Conservation (phyloP, 305 asterid genomes). For the Fraxinus sp. region DNA sequence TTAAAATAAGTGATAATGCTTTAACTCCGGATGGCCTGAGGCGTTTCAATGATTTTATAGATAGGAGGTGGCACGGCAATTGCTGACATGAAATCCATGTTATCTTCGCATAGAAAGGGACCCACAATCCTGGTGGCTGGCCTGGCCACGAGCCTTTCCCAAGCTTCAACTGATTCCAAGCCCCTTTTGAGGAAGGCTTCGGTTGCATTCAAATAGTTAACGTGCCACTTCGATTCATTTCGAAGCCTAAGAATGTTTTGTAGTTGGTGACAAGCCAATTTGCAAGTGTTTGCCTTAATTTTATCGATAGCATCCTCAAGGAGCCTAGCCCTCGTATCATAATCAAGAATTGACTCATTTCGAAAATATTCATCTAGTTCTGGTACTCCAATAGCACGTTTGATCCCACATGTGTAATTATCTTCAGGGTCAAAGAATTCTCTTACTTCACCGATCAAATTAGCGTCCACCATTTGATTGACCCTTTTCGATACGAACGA, state of each 20-base stretch:
- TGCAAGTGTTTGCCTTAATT: slow-evolving; percentile 54
- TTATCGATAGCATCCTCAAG: slow-evolving; percentile 41
- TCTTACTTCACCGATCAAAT: slow-evolving; percentile 53
- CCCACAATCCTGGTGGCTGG: slow-evolving; percentile 50
- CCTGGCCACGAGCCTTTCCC: slow-evolving; percentile 52
- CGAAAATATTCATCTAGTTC: slow-evolving; percentile 53
- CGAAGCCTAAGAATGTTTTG: slow-evolving; percentile 49
- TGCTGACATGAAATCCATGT: slow-evolving; percentile 24
- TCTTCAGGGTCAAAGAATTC: slow-evolving; percentile 45
- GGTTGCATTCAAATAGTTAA: slow-evolving; percentile 62
- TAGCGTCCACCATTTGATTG: slow-evolving; percentile 55
- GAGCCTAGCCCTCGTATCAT: slow-evolving; percentile 5
- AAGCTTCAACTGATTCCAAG: slow-evolving; percentile 44
- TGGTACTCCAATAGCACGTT: slow-evolving; percentile 70
- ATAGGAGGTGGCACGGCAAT: slow-evolving; percentile 23
- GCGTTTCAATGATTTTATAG: background rate
- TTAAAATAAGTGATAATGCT: background rate
- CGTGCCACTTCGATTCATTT: slow-evolving; percentile 42
- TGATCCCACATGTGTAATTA: slow-evolving; percentile 53
- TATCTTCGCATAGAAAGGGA: slow-evolving; percentile 37
- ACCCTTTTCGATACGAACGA: slow-evolving; percentile 58
- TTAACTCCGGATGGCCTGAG: background rate
- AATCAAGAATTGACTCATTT: slow-evolving; percentile 18
- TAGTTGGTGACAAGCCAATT: slow-evolving; percentile 46
- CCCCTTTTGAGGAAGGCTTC: slow-evolving; percentile 54